Evolutionary conservation across 1,139 yeast genomes (phyloP), one percentile per base, ranked within the genome.

Genomic region (Eremothecium gossypii): DNA sequence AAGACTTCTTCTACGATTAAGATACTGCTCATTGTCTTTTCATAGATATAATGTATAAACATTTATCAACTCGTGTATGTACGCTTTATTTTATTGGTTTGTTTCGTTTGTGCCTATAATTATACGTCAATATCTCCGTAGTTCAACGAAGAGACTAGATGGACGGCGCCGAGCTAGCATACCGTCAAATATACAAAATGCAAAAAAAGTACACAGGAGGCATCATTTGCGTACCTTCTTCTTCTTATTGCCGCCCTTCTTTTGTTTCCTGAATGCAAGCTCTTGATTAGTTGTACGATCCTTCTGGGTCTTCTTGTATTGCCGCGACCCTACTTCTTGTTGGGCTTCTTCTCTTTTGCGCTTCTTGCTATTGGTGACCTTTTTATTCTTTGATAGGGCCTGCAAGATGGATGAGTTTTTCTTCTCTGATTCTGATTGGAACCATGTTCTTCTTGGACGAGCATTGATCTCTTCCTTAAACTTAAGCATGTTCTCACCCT

Each of bases 371-470:
- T 72, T 75, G 57, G 70, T 57, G 11, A 67, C 73, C 44, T 69
- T 74, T 41, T 68, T 71, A 39, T 73, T 78, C 44, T 69, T 71
- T 5, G 58, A 47, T 29, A 61, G 44, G 4, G 59, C 61, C 13
- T 52, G 56, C 26, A 55, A 31, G 27, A 57, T 44, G 34, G 59
- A 58, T 2, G 61, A 50, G 33, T 71, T 66, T 53, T 75, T 77
- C 69, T 82, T 83, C 33, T 84, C 93, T 49, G 71, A 68, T 49
- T 82, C 89, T 33, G 76, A 67, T 62, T 85, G 93, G 65, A 91
- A 91, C 99, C 99, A 91, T 0, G 98, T 91, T 68, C 99, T 78
- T 66, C 77, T 86, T 28, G 98, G 98, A 57, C 97, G 75, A 2
- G 95, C 69, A 51, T 77, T 76, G 58, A 91, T 91, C 63, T 91